Percentiles rank a stretch among this genome's conserved stretches.
These are phyloP conservation scores for Zymoseptoria tritici DNA, from an alignment of 2,329 filamentous ascomycete species.

Conservation along the genomic window DNA sequence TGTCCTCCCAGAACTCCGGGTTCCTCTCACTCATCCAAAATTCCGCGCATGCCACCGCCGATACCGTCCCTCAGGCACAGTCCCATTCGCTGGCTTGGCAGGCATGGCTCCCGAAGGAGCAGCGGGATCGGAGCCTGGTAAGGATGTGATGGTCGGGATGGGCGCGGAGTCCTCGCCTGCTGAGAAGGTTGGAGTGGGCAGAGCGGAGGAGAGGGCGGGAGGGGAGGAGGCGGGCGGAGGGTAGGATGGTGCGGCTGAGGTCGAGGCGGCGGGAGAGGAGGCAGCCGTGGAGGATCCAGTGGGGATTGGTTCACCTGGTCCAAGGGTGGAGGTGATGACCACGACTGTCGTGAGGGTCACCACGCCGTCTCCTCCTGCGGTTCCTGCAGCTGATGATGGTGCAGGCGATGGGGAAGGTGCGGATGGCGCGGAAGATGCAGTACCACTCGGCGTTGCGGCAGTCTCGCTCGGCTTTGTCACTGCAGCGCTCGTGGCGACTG, in stretches of 20 bases:
- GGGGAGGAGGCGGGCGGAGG: not conserved
- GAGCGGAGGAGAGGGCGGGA: not conserved
- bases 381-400: not conserved
- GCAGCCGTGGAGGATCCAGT: not conserved
- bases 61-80: not conserved
- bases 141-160: constrained; percentile 7
- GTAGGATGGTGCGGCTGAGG: constrained; percentile 2
- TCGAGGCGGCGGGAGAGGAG: not conserved
- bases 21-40: not conserved
- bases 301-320: constrained; percentile 1
- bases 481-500: constrained; percentile 2
- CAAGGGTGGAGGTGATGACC: constrained; percentile 11
- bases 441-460: not conserved
- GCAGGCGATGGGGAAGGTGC: not conserved
- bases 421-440: not conserved
- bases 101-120: not conserved
- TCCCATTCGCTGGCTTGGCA: not conserved
- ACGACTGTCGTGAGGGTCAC: constrained; percentile 14
- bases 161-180: not conserved
- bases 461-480: not conserved
- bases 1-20: not conserved
- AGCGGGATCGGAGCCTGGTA: not conserved
- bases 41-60: not conserved
- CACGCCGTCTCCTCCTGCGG: not conserved
- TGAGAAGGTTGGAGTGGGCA: not conserved